Evolutionary conservation across 2,329 filamentous ascomycete genomes (phyloP).

Genomic region (Aspergillus novofumigatus): DNA sequence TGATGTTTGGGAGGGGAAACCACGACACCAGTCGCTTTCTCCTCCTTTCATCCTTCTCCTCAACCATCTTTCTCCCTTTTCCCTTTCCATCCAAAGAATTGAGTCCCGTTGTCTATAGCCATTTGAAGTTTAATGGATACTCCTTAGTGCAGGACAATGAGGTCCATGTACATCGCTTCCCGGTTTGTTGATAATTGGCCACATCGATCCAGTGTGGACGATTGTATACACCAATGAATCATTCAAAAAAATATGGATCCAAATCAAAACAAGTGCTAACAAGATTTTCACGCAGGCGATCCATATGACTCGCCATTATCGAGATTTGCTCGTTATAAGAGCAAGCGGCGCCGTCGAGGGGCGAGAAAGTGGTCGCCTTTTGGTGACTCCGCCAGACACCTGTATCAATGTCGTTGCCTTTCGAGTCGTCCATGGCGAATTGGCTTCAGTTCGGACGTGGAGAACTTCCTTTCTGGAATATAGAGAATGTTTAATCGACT

Average conservation of each 20-base stretch:
- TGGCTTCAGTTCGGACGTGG: neutral
- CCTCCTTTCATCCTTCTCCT: neutral
- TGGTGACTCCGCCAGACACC: neutral
- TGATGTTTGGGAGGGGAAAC: neutral
- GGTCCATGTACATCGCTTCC: neutral
- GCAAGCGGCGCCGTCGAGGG: neutral
- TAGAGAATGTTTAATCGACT: constrained; percentile 1
- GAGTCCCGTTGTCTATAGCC: neutral
- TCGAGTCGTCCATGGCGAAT: neutral
- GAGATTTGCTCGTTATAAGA: neutral
- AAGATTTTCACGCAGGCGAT: neutral
- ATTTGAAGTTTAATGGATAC: too few species aligned
- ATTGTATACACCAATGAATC: neutral
- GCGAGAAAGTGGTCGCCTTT: neutral
- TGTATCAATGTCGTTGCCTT: neutral
- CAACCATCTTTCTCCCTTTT: neutral
- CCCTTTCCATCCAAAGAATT: neutral
- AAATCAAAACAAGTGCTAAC: neutral
- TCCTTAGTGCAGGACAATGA: neutral
- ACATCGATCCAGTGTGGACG: neutral
- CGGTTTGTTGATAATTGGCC: neutral
- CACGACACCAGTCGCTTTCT: neutral
- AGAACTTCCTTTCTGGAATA: neutral
- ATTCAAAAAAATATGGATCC: neutral
- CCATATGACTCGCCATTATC: neutral